Evolutionary conservation across 2,329 filamentous ascomycete genomes (phyloP).

Genomic region (Sclerotiophoma versabilis): DNA sequence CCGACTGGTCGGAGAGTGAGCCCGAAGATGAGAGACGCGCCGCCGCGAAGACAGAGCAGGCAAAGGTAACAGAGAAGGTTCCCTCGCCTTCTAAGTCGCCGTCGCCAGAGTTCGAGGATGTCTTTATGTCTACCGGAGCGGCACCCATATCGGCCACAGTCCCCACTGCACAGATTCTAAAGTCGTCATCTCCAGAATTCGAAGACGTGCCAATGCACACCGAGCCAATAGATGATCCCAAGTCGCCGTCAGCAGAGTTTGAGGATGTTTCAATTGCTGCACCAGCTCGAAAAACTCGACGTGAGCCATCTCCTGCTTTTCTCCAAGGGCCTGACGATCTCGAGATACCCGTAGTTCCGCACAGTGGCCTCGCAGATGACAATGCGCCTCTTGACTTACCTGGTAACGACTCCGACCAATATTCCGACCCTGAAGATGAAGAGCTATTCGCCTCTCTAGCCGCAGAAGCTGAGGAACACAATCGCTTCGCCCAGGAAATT

Average conservation of each 20-base stretch:
- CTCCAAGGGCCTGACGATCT: conserved; percentile 40
- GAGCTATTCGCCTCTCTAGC: conserved; percentile 87
- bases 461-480: conserved; percentile 91
- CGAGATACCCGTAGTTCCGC: conserved; percentile 37
- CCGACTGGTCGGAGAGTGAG: conserved; percentile 65
- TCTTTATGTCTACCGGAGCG: conserved; percentile 37
- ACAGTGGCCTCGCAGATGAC: conserved; percentile 43
- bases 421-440: conserved; percentile 89
- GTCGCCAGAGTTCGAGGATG: conserved; percentile 61
- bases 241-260: conserved; percentile 58
- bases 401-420: conserved; percentile 48
- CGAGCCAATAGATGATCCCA: conserved; percentile 17
- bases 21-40: conserved; percentile 32
- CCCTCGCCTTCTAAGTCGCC: conserved; percentile 44
- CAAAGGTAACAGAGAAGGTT: not conserved
- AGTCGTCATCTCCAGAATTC: conserved; percentile 59
- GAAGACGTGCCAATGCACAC: conserved; percentile 55
- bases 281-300: conserved; percentile 23
- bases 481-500: conserved; percentile 85
- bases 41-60: not conserved
- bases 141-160: not conserved
- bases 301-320: conserved; percentile 31
- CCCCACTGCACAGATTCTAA: conserved; percentile 24
- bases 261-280: conserved; percentile 55
- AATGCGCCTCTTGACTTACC: conserved; percentile 32